Base-by-base conservation (phyloP, 768 basidiomycete genomes). In the Termitomyces eurrhizus region DNA sequence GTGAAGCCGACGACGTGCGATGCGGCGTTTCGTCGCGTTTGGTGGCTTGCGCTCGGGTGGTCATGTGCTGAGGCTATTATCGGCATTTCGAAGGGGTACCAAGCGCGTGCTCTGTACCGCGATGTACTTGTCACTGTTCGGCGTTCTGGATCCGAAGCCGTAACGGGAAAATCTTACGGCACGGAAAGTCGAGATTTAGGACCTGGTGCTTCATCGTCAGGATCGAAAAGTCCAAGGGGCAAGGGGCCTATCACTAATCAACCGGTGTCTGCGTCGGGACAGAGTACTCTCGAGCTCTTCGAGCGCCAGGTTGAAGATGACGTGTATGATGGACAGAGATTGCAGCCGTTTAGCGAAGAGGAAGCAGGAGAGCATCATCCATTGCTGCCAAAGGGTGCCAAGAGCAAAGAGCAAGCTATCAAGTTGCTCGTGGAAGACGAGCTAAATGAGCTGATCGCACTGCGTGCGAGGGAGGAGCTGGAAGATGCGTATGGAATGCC, bases 401-500 rank as follows among this genome's bases (percentile, higher is more conserved):
- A 16, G 18, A 51, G 7, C 29, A 13, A 51, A 14, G 50, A 45
- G 11, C 45, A 57, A n/a, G 64, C 65, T 3, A 63, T 79, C 14
- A 60, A 72, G 58, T 50, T 65, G 41, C 83, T 82, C 58, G 78
- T 90, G 36, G 86, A 90, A 60, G 75, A 78, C 45, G 88, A 92
- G 68, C 74, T 93, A 37, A 86, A 90, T 32, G 77, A 83, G 68
- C 72, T 93, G 26, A 69, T 90, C 44, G 75, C 78, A 2, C 70
- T 90, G 56, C 87, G 86, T 66, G 79, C 77, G 21, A 76, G 91
- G 45, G 87, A 90, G 68, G 92, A 93, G 60, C 72, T 94, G 42
- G 92, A 93, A 68, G 84, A 85, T 52, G 79, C 92, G 6, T 93
- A 91, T 66, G 92, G 92, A 1, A 72, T 89, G n/a, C 88, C 92